Base-by-base conservation (phyloP, 805 yeast genomes). In the Pichia rugopelliculosa region DNA sequence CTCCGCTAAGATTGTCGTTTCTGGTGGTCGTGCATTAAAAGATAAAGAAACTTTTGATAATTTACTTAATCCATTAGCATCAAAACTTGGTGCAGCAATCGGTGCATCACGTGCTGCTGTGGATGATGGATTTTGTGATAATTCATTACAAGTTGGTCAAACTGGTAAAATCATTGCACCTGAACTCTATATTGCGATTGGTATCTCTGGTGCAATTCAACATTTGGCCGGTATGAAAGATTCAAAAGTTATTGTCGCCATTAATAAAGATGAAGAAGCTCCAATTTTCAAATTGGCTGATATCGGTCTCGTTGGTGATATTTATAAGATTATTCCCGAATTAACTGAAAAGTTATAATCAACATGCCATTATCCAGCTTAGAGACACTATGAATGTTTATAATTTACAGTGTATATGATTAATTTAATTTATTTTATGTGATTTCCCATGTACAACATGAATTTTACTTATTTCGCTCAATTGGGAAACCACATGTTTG, bases 31-130 rank as follows among this genome's bases (percentile, higher is more conserved):
- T 59, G 98, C 96, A 36, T 77, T 91, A 56, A 88, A 90, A 66
- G 81, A 80, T 66, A 90, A 89, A 66, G 96, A 86, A 63, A 83
- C 84, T 48, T 91, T 91, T 65, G 95, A 87, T 47, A 63, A 74
- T 46, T 56, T 87, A 49, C 72, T 93, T 46, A 79, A 75, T 56
- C 98, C 99, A 44, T 72, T 91, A 55, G 97, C 98, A 8, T 81
- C 79, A 49, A 75, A 84, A 51, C 70, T 91, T 50, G 77, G 81
- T 48, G 99, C 98, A 2, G 98, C 96, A 46, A 84, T 91, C 43
- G 99, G 99, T 60, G 98, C 98, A 4, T 87, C 96, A 8, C 82
- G 99, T 66, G 98, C 97, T 18, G 99, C 98, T 30, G 99, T 93
- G 22, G 99, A 91, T 68, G 76, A 95, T 40, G 98, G 97, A 0